phyloP scores from a whole-genome alignment of 1,284 basidiomycete species.

The Ceratobasidium sp. region DNA sequence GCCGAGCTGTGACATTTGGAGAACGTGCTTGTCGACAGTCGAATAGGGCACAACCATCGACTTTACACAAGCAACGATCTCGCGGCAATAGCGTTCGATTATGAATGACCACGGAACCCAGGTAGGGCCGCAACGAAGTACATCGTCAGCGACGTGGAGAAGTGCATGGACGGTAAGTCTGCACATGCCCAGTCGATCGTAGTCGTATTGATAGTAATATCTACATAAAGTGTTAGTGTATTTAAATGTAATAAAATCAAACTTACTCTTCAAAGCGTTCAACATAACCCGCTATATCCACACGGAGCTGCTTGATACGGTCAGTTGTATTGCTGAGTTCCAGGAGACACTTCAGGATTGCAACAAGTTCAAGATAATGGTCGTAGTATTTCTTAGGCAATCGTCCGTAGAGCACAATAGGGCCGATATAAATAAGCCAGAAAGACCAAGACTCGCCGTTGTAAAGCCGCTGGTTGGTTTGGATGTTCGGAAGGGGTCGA shows the following conservation, averaged over 20 bases:
- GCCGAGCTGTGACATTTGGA: slow-evolving; percentile 22
- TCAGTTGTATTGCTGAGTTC: slow-evolving; percentile 49
- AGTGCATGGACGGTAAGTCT: too few species aligned
- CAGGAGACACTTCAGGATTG: slow-evolving; percentile 52
- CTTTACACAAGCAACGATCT: not conserved
- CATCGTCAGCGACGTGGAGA: slow-evolving; percentile 58
- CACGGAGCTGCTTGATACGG: slow-evolving; percentile 51
- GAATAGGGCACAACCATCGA: slow-evolving; percentile 19
- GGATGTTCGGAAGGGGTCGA: slow-evolving; percentile 54
- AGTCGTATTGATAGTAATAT: too few species aligned
- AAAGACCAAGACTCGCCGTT: slow-evolving; percentile 59
- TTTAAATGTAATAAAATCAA: too few species aligned
- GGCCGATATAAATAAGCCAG: slow-evolving; percentile 57
- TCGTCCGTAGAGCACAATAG: slow-evolving; percentile 53
- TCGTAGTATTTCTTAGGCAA: slow-evolving; percentile 54
- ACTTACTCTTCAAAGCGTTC: slow-evolving; percentile 53
- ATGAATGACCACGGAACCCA: slow-evolving; percentile 23
- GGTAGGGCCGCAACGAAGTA: slow-evolving; percentile 47
- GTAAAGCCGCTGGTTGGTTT: slow-evolving; percentile 49
- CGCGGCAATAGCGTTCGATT: slow-evolving; percentile 23
- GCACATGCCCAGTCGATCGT: too few species aligned
- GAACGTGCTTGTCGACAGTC: slow-evolving; percentile 9
- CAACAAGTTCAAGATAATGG: slow-evolving; percentile 52
- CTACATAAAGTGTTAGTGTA: too few species aligned
- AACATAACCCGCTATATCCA: slow-evolving; percentile 47